Evolutionary conservation across 768 basidiomycete species (phyloP).

Genomic region (Lactarius akahatsu): DNA sequence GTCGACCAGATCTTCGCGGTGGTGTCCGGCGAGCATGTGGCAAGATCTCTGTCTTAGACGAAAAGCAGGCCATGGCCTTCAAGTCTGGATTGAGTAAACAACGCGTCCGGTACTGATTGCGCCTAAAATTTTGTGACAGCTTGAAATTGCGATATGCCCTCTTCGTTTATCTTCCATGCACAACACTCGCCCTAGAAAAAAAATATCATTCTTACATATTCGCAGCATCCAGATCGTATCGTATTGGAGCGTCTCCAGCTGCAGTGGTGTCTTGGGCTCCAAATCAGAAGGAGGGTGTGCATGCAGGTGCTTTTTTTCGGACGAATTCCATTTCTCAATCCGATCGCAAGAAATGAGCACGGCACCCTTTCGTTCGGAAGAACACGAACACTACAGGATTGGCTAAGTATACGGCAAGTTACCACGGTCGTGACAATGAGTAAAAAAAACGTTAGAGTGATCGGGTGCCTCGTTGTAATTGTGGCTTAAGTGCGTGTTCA

Average conservation of each 20-base stretch:
- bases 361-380: slow-evolving; percentile 88
- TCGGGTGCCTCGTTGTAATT: slow-evolving; percentile 93
- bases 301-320: slow-evolving; percentile 92
- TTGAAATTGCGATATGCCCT: slow-evolving; percentile 78
- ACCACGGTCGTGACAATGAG: slow-evolving; percentile 15
- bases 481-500: slow-evolving; percentile 73
- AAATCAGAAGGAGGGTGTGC: slow-evolving; percentile 45
- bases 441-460: slow-evolving; percentile 35
- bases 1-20: slow-evolving; percentile 98
- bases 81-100: slow-evolving; percentile 92
- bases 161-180: slow-evolving; percentile 95
- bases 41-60: slow-evolving; percentile 64
- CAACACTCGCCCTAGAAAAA: slow-evolving; percentile 81
- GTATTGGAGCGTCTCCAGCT: slow-evolving; percentile 92
- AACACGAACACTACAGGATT: slow-evolving; percentile 82
- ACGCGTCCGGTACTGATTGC: slow-evolving; percentile 88
- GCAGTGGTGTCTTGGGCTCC: slow-evolving; percentile 65
- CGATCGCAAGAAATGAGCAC: slow-evolving; percentile 98
- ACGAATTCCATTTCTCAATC: slow-evolving; percentile 98
- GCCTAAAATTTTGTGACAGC: slow-evolving; percentile 95
- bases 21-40: slow-evolving; percentile 96
- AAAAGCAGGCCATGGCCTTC: slow-evolving; percentile 53
- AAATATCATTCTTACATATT: slow-evolving; percentile 21
- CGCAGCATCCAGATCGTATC: slow-evolving; percentile 78
- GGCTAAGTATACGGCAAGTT: slow-evolving; percentile 45